Evolutionary conservation across 2,329 filamentous ascomycete species (phyloP).

Genomic region (Neophaeococcomyces mojaviensis): DNA sequence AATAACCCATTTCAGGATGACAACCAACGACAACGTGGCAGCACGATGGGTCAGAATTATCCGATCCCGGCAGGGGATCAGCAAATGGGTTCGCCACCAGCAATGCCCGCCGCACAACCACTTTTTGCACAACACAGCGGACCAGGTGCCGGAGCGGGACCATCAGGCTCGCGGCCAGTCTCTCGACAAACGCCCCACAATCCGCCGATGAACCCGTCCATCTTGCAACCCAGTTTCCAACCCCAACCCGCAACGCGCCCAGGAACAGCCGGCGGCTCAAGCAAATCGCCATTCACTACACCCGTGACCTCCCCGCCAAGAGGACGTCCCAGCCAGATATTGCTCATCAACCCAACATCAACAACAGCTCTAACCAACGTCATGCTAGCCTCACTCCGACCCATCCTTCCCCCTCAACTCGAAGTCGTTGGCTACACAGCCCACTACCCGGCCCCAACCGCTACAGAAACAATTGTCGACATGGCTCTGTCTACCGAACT

Average conservation of each 20-base stretch:
- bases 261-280: slow-evolving; percentile 8
- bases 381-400: slow-evolving; percentile 37
- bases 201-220: slow-evolving; percentile 7
- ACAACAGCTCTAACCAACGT: slow-evolving; percentile 41
- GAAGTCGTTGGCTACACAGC: slow-evolving; percentile 45
- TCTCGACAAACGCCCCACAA: slow-evolving; percentile 10
- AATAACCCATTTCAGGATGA: slow-evolving; percentile 4
- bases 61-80: slow-evolving; percentile 11
- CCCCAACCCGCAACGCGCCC: slow-evolving; percentile 13
- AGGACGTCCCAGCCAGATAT: slow-evolving; percentile 27
- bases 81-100: slow-evolving; percentile 1
- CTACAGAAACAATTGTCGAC: slow-evolving; percentile 46
- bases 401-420: slow-evolving; percentile 41
- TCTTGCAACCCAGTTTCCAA: slow-evolving; percentile 2
- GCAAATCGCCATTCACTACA: slow-evolving; percentile 19
- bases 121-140: slow-evolving; percentile 20
- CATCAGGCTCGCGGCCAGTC: slow-evolving; percentile 15
- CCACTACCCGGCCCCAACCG: slow-evolving; percentile 41
- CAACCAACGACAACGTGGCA: slow-evolving; percentile 16
- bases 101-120: slow-evolving; percentile 11
- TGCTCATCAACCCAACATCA: slow-evolving; percentile 44
- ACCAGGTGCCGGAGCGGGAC: not conserved
- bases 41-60: slow-evolving; percentile 19
- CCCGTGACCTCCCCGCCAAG: slow-evolving; percentile 19
- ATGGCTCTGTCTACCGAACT: slow-evolving; percentile 44